Evolutionary conservation across 257 asterid species (phyloP).

Genomic region (Dorcoceras hygrometricum): DNA sequence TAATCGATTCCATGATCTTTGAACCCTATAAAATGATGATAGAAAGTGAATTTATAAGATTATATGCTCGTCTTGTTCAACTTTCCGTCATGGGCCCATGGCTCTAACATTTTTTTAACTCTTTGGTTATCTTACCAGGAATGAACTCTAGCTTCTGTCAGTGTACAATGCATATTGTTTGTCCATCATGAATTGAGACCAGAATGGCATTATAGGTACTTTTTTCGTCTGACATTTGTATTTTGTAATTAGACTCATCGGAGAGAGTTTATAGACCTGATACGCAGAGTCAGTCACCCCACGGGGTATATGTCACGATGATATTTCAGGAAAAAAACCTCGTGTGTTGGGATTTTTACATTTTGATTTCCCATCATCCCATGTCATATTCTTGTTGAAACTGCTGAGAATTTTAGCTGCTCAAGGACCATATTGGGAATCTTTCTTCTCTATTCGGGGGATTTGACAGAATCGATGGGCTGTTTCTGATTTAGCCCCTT

Average conservation of each 20-base stretch:
- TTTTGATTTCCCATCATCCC: too few species aligned
- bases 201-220: background rate
- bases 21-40: too few species aligned
- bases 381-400: too few species aligned
- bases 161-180: background rate
- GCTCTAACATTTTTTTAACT: slow-evolving; percentile 8
- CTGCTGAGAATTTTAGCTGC: too few species aligned
- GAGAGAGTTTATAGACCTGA: background rate
- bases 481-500: too few species aligned
- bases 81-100: background rate
- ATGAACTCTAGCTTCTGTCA: slow-evolving; percentile 24
- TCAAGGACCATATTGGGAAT: too few species aligned
- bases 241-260: slow-evolving; percentile 7
- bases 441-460: too few species aligned
- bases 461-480: too few species aligned
- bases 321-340: background rate
- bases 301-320: background rate
- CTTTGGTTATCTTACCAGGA: slow-evolving; percentile 32
- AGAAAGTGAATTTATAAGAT: background rate
- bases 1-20: background rate
- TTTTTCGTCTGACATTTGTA: background rate
- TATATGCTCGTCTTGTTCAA: background rate
- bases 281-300: background rate
- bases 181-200: slow-evolving; percentile 18
- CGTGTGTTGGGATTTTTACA: background rate